Evolutionary conservation across 2,329 filamentous ascomycete genomes (phyloP).

Genomic region (Fusarium marasasianum): DNA sequence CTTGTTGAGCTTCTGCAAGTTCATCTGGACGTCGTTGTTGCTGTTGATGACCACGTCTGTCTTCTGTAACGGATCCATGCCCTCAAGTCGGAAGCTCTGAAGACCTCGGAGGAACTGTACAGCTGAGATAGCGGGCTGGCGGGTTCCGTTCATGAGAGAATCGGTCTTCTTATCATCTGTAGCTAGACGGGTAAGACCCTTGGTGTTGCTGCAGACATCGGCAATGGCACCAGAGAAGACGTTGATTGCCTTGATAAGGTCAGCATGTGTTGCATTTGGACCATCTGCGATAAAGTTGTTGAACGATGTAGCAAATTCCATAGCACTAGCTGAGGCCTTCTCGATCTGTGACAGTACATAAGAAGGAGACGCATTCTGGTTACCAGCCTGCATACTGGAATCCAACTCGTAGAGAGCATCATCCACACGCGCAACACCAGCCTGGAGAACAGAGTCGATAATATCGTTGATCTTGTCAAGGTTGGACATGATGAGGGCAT

Average conservation of each 20-base stretch:
- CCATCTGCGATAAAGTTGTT: slow-evolving; percentile 99
- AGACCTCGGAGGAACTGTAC: slow-evolving; percentile 95
- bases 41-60: slow-evolving; percentile 97
- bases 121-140: slow-evolving; percentile 84
- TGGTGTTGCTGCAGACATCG: slow-evolving; percentile 95
- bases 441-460: slow-evolving; percentile 94
- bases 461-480: slow-evolving; percentile 96
- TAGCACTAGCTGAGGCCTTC: slow-evolving; percentile 92
- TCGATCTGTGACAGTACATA: slow-evolving; percentile 97
- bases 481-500: slow-evolving; percentile 85
- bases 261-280: slow-evolving; percentile 86
- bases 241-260: slow-evolving; percentile 92
- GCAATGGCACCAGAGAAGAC: slow-evolving; percentile 90
- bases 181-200: slow-evolving; percentile 90
- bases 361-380: slow-evolving; percentile 94
- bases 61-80: slow-evolving; percentile 89
- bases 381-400: slow-evolving; percentile 97
- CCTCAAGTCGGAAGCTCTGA: slow-evolving; percentile 92
- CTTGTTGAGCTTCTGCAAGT: slow-evolving; percentile 92
- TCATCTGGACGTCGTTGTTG: slow-evolving; percentile 95
- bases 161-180: slow-evolving; percentile 96
- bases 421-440: slow-evolving; percentile 91
- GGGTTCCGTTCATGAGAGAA: slow-evolving; percentile 81
- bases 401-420: slow-evolving; percentile 97
- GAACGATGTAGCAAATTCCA: slow-evolving; percentile 97